phyloP scores from a whole-genome alignment of 176 grass and related monocot species.

The Poa annua region DNA sequence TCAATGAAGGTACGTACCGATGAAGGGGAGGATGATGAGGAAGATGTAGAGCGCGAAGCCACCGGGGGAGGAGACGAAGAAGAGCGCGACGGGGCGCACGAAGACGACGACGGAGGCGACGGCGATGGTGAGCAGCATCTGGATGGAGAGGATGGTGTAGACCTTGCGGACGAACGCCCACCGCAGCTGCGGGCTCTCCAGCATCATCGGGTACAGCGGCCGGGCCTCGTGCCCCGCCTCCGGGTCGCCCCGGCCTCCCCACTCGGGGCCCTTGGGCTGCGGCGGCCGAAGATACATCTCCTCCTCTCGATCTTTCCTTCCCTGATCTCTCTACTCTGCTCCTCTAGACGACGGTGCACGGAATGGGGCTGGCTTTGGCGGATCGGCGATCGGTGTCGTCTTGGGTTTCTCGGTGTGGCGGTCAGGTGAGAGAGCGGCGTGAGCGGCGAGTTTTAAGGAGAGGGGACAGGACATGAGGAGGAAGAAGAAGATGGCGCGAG shows the following conservation, averaged over 20 bases:
- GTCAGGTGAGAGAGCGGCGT: neutral
- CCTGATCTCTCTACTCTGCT: too few relatives aligned
- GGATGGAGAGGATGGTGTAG: conserved; percentile 82
- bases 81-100: conserved; percentile 66
- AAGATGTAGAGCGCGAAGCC: conserved; percentile 90
- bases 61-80: conserved; percentile 73
- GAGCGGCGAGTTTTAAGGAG: conserved; percentile 38
- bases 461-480: neutral
- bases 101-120: conserved; percentile 76
- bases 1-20: conserved; percentile 39
- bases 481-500: conserved; percentile 29
- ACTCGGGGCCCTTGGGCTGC: conserved; percentile 43
- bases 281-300: conserved; percentile 73
- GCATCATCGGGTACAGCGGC: conserved; percentile 87
- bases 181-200: conserved; percentile 79
- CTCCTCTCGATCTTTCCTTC: too few relatives aligned
- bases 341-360: neutral
- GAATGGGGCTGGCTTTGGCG: neutral
- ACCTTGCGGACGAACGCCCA: conserved; percentile 92
- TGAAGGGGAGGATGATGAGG: conserved; percentile 86
- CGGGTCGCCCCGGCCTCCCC: conserved; percentile 46
- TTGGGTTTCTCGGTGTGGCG: neutral
- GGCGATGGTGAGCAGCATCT: conserved; percentile 83
- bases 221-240: conserved; percentile 48
- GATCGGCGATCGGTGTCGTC: neutral